Conservation (phyloP, 257 asterid genomes). For the Coffea canephora region DNA sequence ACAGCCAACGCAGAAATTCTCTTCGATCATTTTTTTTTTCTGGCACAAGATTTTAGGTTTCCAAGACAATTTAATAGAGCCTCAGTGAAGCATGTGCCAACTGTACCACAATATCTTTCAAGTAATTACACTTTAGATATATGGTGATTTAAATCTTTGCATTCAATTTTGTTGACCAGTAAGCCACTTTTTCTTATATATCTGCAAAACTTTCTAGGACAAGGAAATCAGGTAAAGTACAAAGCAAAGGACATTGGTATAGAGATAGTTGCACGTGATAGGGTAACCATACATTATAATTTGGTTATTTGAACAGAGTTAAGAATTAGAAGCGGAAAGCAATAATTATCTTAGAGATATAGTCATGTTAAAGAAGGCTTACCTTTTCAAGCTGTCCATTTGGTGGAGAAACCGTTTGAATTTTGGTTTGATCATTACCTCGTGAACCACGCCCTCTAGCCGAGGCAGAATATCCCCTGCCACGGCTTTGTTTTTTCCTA, state of each 20-base stretch:
- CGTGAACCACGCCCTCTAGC: conserved; percentile 85
- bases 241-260: background rate
- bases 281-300: background rate
- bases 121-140: background rate
- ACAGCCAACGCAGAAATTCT: background rate
- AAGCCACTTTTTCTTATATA: background rate
- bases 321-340: conserved; percentile 14
- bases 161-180: background rate
- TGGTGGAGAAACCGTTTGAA: conserved; percentile 42
- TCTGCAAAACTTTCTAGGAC: background rate
- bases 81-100: background rate
- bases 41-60: background rate
- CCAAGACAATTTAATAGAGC: background rate
- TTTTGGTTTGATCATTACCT: conserved; percentile 56
- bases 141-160: background rate
- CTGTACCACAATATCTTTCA: background rate
- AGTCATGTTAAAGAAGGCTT: conserved; percentile 18
- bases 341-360: conserved; percentile 5
- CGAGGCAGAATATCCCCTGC: conserved; percentile 59
- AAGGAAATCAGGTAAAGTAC: background rate
- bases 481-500: conserved; percentile 75
- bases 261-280: background rate
- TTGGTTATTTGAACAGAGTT: background rate
- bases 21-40: background rate
- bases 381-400: conserved; percentile 76